Percentiles rank a stretch among this genome's conserved stretches.
Evolutionary conservation across 805 yeast genomes (phyloP).

Genomic region (Yamadazyma philogaea): DNA sequence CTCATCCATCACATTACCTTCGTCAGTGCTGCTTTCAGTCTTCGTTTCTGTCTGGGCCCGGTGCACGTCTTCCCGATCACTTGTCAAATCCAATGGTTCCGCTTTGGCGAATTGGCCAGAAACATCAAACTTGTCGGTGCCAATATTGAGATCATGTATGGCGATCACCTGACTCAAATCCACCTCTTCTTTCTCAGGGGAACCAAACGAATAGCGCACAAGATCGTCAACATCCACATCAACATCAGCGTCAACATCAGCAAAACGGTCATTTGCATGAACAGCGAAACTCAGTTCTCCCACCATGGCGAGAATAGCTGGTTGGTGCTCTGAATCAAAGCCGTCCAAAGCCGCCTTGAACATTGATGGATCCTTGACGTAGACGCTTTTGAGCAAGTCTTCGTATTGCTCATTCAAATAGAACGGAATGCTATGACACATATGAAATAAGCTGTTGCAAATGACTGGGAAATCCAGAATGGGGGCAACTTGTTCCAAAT

Average conservation of each 20-base stretch:
- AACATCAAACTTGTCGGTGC: not conserved
- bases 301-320: not conserved
- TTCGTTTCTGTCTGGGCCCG: too few species aligned
- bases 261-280: not conserved
- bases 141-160: conserved; percentile 4
- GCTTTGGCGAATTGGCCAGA: too few species aligned
- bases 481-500: conserved; percentile 27
- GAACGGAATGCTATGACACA: conserved; percentile 5
- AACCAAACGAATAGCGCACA: not conserved
- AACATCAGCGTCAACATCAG: not conserved
- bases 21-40: too few species aligned
- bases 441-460: conserved; percentile 40
- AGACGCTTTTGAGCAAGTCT: not conserved
- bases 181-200: not conserved
- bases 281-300: not conserved
- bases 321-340: conserved; percentile 1
- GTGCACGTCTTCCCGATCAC: too few species aligned
- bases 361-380: not conserved
- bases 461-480: conserved; percentile 34
- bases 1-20: too few species aligned
- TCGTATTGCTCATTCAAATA: not conserved
- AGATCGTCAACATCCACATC: conserved; percentile 5
- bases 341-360: conserved; percentile 1
- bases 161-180: conserved; percentile 6
- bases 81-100: too few species aligned